Evolutionary conservation across 495 filamentous ascomycete genomes (phyloP).

Genomic region (Podospora comata): DNA sequence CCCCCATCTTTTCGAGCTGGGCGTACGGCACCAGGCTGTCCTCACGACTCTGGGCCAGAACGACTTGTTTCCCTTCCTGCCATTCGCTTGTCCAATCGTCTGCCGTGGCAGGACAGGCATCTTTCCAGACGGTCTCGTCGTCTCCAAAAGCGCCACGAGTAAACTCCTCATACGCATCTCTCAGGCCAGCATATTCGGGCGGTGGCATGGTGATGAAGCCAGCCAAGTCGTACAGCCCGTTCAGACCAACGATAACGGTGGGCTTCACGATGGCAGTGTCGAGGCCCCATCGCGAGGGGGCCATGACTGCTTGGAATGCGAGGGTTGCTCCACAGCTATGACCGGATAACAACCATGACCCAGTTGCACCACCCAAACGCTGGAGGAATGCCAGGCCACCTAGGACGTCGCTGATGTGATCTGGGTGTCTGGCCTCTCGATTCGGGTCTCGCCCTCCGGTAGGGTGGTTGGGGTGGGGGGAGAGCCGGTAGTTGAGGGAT

Average conservation of each 20-base stretch:
- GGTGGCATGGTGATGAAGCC: conserved; percentile 36
- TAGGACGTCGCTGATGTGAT: conserved; percentile 69
- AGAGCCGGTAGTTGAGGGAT: conserved; percentile 78
- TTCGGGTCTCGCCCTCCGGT: conserved; percentile 26
- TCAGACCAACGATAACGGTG: conserved; percentile 43
- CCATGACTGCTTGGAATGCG: conserved; percentile 65
- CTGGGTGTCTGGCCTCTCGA: conserved; percentile 58
- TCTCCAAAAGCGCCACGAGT: conserved; percentile 61
- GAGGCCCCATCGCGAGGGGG: conserved; percentile 26
- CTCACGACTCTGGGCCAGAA: conserved; percentile 35
- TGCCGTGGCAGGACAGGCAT: conserved; percentile 46
- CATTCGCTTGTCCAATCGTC: conserved; percentile 23
- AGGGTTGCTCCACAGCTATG: conserved; percentile 76
- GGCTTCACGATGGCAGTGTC: conserved; percentile 17
- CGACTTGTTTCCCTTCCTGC: conserved; percentile 30
- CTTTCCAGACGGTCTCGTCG: conserved; percentile 50
- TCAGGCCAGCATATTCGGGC: conserved; percentile 40
- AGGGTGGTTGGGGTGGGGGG: conserved; percentile 59
- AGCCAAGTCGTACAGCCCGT: conserved; percentile 64
- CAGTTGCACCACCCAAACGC: conserved; percentile 26
- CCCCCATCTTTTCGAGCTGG: conserved; percentile 32
- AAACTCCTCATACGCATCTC: conserved; percentile 57
- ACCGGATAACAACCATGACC: conserved; percentile 59
- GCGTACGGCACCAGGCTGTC: conserved; percentile 34
- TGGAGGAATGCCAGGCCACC: conserved; percentile 61